These are phyloP conservation scores for Calonectria pteridis DNA, from an alignment of 2,329 filamentous ascomycete species.

Conservation along the genomic window DNA sequence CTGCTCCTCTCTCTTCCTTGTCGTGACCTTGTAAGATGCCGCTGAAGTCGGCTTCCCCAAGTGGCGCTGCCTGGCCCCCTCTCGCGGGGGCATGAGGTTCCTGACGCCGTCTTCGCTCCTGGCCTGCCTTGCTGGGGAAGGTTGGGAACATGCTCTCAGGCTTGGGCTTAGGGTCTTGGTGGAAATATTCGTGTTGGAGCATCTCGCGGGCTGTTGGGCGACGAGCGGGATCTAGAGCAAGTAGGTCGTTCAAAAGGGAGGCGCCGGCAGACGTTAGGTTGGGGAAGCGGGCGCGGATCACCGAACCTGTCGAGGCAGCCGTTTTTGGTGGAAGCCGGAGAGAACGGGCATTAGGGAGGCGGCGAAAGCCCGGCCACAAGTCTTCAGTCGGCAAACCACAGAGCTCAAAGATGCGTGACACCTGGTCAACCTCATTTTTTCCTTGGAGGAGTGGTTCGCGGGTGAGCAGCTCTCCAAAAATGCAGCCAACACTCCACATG, in stretches of 20 bases:
- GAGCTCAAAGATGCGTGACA: conserved; percentile 88
- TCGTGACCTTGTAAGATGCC: conserved; percentile 78
- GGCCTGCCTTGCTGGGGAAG: conserved; percentile 93
- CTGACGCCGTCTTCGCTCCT: conserved; percentile 81
- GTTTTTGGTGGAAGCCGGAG: conserved; percentile 77
- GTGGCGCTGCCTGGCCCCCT: conserved; percentile 75
- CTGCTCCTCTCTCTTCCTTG: conserved; percentile 73
- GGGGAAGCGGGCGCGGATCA: conserved; percentile 84
- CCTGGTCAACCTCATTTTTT: conserved; percentile 91
- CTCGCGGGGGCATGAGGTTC: conserved; percentile 86
- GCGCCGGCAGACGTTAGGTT: conserved; percentile 82
- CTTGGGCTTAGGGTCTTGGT: conserved; percentile 90
- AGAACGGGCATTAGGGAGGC: conserved; percentile 86
- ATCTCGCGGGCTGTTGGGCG: conserved; percentile 81
- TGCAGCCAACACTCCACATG: conserved; percentile 96
- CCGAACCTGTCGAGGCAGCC: conserved; percentile 56
- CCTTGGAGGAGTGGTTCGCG: conserved; percentile 88
- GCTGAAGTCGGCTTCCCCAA: conserved; percentile 73
- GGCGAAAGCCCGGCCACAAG: conserved; percentile 87
- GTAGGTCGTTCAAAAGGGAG: conserved; percentile 74
- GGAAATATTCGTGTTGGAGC: conserved; percentile 86
- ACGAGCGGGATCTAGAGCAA: conserved; percentile 79
- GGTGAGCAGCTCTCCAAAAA: conserved; percentile 91
- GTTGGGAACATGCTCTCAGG: conserved; percentile 94
- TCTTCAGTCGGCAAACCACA: conserved; percentile 88